Evolutionary conservation across 2,329 filamentous ascomycete species (phyloP).

Genomic region (Plectosphaerella plurivora): DNA sequence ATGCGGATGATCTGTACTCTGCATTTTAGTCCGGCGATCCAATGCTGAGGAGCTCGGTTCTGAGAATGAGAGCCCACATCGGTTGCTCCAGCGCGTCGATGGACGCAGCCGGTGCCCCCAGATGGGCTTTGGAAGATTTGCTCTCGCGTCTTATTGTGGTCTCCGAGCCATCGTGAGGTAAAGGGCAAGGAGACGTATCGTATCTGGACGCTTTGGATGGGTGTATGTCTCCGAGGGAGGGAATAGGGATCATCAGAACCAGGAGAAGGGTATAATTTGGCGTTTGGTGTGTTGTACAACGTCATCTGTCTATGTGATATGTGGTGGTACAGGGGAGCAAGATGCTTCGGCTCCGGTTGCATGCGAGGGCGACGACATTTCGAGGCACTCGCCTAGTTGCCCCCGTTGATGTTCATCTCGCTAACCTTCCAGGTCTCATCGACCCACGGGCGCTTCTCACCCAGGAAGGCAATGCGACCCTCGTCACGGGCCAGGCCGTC

Average conservation of each 20-base stretch:
- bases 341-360: too few relatives aligned
- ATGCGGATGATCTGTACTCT: conserved; percentile 45
- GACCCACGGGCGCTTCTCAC: conserved; percentile 77
- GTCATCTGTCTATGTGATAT: background rate
- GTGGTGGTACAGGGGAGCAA: background rate
- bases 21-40: conserved; percentile 60
- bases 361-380: too few relatives aligned
- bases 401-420: conserved; percentile 64
- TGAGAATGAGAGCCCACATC: conserved; percentile 52
- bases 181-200: conserved; percentile 56
- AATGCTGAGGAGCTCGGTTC: conserved; percentile 55
- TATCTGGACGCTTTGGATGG: conserved; percentile 51
- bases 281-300: conserved; percentile 3
- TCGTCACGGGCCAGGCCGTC: conserved; percentile 55
- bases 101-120: background rate
- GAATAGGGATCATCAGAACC: background rate
- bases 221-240: background rate
- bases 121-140: conserved; percentile 21
- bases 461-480: conserved; percentile 69
- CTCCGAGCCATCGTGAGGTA: conserved; percentile 45
- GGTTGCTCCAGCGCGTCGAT: conserved; percentile 9
- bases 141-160: conserved; percentile 60
- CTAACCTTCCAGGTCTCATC: conserved; percentile 69
- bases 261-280: conserved; percentile 13
- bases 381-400: conserved; percentile 17